Conservation (phyloP, 179 eudicot species). For the Silene vulgaris region DNA sequence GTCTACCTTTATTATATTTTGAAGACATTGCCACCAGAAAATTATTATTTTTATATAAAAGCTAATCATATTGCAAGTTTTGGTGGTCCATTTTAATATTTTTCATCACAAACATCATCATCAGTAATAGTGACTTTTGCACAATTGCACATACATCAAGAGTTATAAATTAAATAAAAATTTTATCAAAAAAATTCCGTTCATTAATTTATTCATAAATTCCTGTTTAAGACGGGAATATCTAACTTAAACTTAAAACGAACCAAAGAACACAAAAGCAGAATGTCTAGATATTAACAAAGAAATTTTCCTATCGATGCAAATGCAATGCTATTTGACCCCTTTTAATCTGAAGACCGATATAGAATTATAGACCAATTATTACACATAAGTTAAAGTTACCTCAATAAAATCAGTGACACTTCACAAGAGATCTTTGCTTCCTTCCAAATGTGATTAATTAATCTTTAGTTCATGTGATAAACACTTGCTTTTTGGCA, state of each 20-base stretch:
- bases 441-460: conserved; percentile 5
- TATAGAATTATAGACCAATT: too few relatives aligned
- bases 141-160: conserved; percentile 26
- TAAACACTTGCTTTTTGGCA: conserved; percentile 16
- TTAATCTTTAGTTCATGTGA: conserved; percentile 17
- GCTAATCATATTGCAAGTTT: conserved; percentile 20
- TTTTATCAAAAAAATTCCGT: not conserved
- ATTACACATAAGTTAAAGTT: not conserved
- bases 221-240: too few relatives aligned
- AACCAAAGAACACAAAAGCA: too few relatives aligned
- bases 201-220: not conserved
- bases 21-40: conserved; percentile 23
- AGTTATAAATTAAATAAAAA: not conserved
- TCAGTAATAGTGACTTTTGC: conserved; percentile 21
- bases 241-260: not conserved
- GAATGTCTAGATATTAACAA: too few relatives aligned
- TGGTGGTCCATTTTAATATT: conserved; percentile 28
- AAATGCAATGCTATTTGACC: too few relatives aligned
- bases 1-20: conserved; percentile 32
- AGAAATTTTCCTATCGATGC: too few relatives aligned
- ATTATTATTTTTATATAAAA: conserved; percentile 10
- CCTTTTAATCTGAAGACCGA: too few relatives aligned
- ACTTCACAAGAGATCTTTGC: conserved; percentile 4
- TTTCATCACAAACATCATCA: conserved; percentile 25
- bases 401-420: conserved; percentile 26